Conservation (phyloP, 2,329 filamentous ascomycete species). For the Scortechinia acanthostroma region DNA sequence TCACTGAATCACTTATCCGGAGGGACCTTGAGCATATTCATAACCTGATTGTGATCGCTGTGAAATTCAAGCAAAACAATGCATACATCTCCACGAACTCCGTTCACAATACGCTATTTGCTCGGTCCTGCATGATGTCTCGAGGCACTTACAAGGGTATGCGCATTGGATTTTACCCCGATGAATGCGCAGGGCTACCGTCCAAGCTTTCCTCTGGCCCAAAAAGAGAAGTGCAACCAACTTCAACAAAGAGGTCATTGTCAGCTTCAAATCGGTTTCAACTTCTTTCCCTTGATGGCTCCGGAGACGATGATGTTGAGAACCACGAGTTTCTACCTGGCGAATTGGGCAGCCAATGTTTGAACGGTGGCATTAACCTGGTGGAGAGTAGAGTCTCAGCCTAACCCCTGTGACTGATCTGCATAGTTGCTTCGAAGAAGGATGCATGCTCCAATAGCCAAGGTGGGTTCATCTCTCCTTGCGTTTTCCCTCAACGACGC, state of each 20-base stretch:
- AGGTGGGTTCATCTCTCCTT: no score
- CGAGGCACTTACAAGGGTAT: conserved; percentile 59
- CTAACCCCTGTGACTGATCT: no score
- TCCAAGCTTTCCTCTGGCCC: conserved; percentile 11
- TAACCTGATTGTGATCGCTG: conserved; percentile 64
- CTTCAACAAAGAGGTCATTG: conserved; percentile 24
- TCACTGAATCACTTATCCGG: conserved; percentile 59
- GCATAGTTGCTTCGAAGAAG: no score
- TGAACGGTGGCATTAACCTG: conserved; percentile 8
- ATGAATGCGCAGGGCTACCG: conserved; percentile 65
- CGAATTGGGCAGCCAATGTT: conserved; percentile 6
- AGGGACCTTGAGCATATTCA: conserved; percentile 78
- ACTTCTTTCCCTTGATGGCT: conserved; percentile 41
- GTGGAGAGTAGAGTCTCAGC: no score
- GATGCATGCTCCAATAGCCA: no score
- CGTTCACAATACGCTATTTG: conserved; percentile 68
- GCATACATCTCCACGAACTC: conserved; percentile 72
- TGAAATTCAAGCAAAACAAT: conserved; percentile 49
- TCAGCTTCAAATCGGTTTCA: conserved; percentile 53
- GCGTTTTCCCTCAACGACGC: no score
- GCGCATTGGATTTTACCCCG: conserved; percentile 63
- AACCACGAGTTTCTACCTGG: conserved; percentile 6
- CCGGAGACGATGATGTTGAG: conserved; percentile 25
- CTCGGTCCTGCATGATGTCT: conserved; percentile 72
- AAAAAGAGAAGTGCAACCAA: conserved; percentile 13